Evolutionary conservation across 2,329 filamentous ascomycete genomes (phyloP), one percentile per base, ranked within the genome.

Genomic region (Dactylella cylindrospora): DNA sequence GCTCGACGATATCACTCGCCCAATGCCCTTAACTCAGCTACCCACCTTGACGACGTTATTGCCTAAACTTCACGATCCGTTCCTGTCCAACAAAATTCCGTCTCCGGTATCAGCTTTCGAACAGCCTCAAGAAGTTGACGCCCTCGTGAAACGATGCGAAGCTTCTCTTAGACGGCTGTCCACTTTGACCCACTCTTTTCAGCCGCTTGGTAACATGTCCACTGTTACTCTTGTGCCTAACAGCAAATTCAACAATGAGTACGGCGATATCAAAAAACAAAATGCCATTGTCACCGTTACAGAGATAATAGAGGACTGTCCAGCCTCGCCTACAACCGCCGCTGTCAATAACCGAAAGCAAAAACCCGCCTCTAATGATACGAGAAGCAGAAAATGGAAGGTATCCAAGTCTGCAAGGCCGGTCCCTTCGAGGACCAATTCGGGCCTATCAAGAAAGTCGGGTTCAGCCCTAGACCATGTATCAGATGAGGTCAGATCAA

Each of bases 81-180:
- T 62, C 19, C 40, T 62, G 15, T 53, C 57, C 29, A 41, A 62
- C 45, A 62, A 62, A 35, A 19, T 54, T 25, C 57, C 41, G 41
- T 62, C 57, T 38, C 43, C 57, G 23, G 32, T 50, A 10, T 62
- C 57, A 12, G n/a, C n/a, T n/a, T 62, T 62, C 38, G 57, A 62
- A 31, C 57, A 49, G 40, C 57, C 57, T 12, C 57, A 62, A 38
- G 55, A 62, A 49, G 57, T 62, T 49, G 57, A 62, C 50, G 57
- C 57, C 23, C 38, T 62, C 26, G 57, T 62, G 57, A 62, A 62
- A 49, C 57, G 57, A 62, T 62, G 57, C 57, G 57, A 62, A 62
- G 57, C 57, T 62, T 62, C 57, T 45, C 57, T 62, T 62, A 54
- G 57, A 54, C 43, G 57, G 49, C 26, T 62, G 25, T 62, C 57